These are phyloP conservation scores for Schwanniomyces sp. DNA, from an alignment of 805 yeast species.

Conservation along the genomic window DNA sequence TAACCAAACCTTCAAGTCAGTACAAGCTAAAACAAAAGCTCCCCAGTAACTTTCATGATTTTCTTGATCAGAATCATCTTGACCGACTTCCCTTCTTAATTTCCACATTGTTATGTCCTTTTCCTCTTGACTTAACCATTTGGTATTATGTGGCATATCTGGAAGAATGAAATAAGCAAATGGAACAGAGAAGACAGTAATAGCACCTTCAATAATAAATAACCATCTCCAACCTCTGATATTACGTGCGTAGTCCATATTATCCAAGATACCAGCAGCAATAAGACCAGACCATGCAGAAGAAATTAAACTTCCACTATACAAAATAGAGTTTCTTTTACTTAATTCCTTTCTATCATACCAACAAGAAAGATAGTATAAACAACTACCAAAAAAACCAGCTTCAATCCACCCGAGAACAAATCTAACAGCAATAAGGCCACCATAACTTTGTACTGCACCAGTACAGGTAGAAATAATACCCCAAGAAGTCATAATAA, in stretches of 20 bases:
- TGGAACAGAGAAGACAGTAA: constrained; percentile 47
- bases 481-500: constrained; percentile 55
- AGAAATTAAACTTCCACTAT: constrained; percentile 50
- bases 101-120: constrained; percentile 44
- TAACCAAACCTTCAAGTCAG: constrained; percentile 49
- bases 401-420: constrained; percentile 49
- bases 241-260: constrained; percentile 40
- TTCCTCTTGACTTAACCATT: constrained; percentile 45
- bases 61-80: constrained; percentile 36
- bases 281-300: constrained; percentile 58
- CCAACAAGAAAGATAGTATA: constrained; percentile 55
- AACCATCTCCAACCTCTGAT: constrained; percentile 55
- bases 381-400: constrained; percentile 47
- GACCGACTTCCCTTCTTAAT: constrained; percentile 39
- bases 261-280: constrained; percentile 51
- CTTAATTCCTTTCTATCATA: constrained; percentile 51
- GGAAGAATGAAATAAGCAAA: constrained; percentile 50
- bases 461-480: constrained; percentile 47
- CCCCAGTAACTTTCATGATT: constrained; percentile 35
- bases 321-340: constrained; percentile 48
- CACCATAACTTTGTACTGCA: constrained; percentile 43
- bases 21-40: constrained; percentile 34
- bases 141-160: constrained; percentile 52
- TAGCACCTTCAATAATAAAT: constrained; percentile 55
- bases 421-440: constrained; percentile 46